Percentiles rank a stretch among this genome's conserved stretches.
These are phyloP conservation scores for Paraleonurus japonicus DNA, from an alignment of 257 asterid species.

Conservation along the genomic window DNA sequence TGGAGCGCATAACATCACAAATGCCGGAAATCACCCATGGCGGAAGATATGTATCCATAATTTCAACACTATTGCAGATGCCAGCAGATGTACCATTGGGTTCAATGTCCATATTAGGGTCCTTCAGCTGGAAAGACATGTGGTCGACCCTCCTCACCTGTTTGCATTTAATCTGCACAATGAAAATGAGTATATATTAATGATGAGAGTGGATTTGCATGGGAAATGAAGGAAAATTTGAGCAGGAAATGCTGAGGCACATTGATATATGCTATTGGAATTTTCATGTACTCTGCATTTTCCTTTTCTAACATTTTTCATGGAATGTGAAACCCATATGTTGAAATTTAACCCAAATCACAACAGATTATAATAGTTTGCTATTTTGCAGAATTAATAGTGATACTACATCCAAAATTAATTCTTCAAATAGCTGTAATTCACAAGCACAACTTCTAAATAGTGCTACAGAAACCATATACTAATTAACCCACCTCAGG, in stretches of 20 bases:
- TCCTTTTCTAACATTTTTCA: neutral
- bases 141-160: slow-evolving; percentile 72
- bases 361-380: neutral
- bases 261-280: neutral
- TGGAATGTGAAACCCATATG: neutral
- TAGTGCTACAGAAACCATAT: slow-evolving; percentile 3
- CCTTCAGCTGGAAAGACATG: slow-evolving; percentile 43
- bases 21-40: slow-evolving; percentile 82
- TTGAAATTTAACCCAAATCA: neutral
- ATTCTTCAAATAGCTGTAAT: no score
- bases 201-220: neutral
- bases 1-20: slow-evolving; percentile 61
- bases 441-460: neutral
- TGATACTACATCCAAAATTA: no score
- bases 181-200: slow-evolving; percentile 17
- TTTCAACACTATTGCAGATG: slow-evolving; percentile 72
- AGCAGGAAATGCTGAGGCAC: slow-evolving; percentile 7
- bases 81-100: slow-evolving; percentile 52
- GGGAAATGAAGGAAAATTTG: neutral
- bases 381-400: neutral
- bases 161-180: slow-evolving; percentile 78
- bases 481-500: slow-evolving; percentile 70
- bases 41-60: slow-evolving; percentile 70
- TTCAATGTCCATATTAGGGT: slow-evolving; percentile 36
- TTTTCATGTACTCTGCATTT: neutral